Base-by-base conservation (phyloP, 2,329 filamentous ascomycete genomes). In the Aulographum hederae region DNA sequence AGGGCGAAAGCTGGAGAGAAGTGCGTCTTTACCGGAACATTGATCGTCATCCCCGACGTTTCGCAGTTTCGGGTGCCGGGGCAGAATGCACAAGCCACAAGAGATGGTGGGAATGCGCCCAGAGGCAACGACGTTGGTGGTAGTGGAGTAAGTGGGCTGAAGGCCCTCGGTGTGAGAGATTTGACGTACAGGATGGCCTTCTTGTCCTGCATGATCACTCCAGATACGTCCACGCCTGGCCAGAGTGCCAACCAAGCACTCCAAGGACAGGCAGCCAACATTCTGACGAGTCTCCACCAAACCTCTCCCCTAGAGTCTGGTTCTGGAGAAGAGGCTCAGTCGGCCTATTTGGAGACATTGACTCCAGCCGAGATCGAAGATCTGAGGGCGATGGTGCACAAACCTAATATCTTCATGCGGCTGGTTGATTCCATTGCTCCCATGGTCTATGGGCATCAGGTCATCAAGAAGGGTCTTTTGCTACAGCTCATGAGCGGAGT, bases 401-500 rank as follows among this genome's bases (percentile, higher is more conserved):
- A 78, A 34, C 82, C 91, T 39, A 85, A 93, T 50, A 94, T 95
- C 43, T 98, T 94, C 58, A 76, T 80, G 44, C 73, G 85, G 17
- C 63, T 98, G 6, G 84, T 98, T 21, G 80, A 92, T 45, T 94
- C 85, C 0, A 74, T 98, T 29, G 89, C 89, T 1, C 89, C 89
- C 2, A 98, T 86, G 67, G 85, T 98, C 3, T 98, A 93, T 46
- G 89, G 89, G 11, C 89, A 98, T 50, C 82, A 89, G 38, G 82
- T 94, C 35, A 86, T 98, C 47, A 98, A 98, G 60, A 98, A 98
- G 55, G 89, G 89, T 18, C 63, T 98, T 16, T 67, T 98, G 5
- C 65, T 98, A 26, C 89, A 98, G 53, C 65, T 98, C 29, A 82
- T 98, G 69, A 81, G 84, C n/a, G 89, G 89, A 61, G 81, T 98